Conservation (phyloP, 2,329 filamentous ascomycete genomes). For the Aureobasidium sp. region DNA sequence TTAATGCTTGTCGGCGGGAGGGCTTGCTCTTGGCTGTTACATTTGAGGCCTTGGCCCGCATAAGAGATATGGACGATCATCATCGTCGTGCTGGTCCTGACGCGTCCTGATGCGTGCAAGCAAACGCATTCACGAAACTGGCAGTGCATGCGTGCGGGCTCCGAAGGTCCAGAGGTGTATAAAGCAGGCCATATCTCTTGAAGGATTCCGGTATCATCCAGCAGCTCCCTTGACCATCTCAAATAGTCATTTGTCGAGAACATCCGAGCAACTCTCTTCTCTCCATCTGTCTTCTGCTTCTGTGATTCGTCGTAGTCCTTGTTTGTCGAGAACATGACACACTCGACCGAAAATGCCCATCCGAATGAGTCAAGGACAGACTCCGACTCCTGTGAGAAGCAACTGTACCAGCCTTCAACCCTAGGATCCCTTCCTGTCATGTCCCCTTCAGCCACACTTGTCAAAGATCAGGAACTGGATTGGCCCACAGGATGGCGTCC, state of each 20-base stretch:
- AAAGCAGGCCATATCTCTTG: not conserved
- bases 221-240: not conserved
- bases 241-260: not conserved
- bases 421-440: not conserved
- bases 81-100: slow-evolving; percentile 8
- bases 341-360: not conserved
- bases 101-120: slow-evolving; percentile 2
- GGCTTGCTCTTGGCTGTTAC: slow-evolving; percentile 15
- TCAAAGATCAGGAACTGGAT: slow-evolving; percentile 25
- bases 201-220: not conserved
- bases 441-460: not conserved
- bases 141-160: not conserved
- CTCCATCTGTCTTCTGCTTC: no score
- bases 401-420: not conserved
- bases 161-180: not conserved
- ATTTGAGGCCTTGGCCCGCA: slow-evolving; percentile 13
- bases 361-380: not conserved
- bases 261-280: not conserved
- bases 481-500: slow-evolving; percentile 42
- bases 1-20: slow-evolving; percentile 7
- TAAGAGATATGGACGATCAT: slow-evolving; percentile 14
- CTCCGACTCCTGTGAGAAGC: not conserved
- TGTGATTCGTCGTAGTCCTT: not conserved
- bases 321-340: not conserved
- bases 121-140: not conserved